Base-by-base conservation (phyloP, 2,329 filamentous ascomycete genomes). In the Cordyceps cicadae region DNA sequence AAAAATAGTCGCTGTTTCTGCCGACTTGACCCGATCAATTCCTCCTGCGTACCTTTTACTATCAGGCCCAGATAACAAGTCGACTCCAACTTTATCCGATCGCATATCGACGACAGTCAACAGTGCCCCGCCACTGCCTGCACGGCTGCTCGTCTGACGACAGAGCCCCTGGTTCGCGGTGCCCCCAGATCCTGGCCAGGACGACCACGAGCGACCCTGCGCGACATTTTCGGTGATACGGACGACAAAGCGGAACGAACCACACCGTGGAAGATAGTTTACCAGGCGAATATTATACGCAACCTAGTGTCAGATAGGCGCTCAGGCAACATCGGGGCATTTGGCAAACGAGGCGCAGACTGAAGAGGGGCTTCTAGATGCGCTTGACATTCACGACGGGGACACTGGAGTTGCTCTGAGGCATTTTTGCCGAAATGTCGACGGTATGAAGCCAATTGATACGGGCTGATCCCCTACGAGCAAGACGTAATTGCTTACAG, bases 121-220 rank as follows among this genome's bases (percentile, higher is more conserved):
- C 26, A 41, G 19, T 17, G 46, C 52, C 24, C 39, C 3, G 48
- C 41, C 34, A 59, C 56, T 53, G n/a, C 29, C 39, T 53, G 49
- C 37, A 53, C 24, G 34, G 26, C 48, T 34, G 26, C 37, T 59
- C 29, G 56, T 46, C 37, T 59, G 49, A 52, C 46, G 48, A 59
- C 37, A 12, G 29, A 57, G 54, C 54, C 14, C 32, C 45, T 34
- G 11, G 9, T 57, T 29, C 32, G 54, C 24, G 39, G 37, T 53
- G 46, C 14, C 56, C 56, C 56, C 32, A 48, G 56, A 39, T 53
- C 56, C 56, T 59, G 56, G 56, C 56, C 48, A 46, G 24, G 29
- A 51, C 55, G 29, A 46, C 56, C 34, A 53, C 49, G 37, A 53
- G 49, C 19, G 56, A 39, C 56, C 37, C 56, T 59, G 56, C 56